Evolutionary conservation across 257 asterid genomes (phyloP).

Genomic region (Solanum pinnatisectum): DNA sequence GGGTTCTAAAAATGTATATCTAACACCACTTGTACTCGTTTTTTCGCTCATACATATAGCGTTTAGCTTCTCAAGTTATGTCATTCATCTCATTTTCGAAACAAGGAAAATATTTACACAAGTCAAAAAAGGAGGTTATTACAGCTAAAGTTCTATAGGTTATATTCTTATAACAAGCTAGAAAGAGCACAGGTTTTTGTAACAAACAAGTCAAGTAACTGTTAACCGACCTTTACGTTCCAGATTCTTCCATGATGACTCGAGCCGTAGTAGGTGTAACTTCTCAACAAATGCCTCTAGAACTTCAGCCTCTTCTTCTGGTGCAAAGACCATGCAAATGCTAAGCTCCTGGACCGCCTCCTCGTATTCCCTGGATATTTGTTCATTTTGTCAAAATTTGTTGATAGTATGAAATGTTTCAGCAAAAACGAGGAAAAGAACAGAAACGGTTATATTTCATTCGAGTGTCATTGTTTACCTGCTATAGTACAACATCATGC

Average conservation of each 20-base stretch:
- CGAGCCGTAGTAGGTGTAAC: constrained; percentile 59
- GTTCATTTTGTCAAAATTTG: not conserved
- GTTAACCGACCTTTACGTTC: constrained; percentile 43
- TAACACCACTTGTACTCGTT: not conserved
- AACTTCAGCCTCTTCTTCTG: constrained; percentile 76
- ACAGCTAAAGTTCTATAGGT: not conserved
- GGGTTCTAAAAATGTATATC: not conserved
- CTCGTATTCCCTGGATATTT: constrained; percentile 57
- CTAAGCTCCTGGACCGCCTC: constrained; percentile 91
- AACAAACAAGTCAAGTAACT: constrained; percentile 26
- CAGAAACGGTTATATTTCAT: not conserved
- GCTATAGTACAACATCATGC: constrained; percentile 85
- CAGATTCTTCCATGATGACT: constrained; percentile 55
- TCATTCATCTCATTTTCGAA: not conserved
- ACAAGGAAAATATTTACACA: not conserved
- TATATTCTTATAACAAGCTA: not conserved
- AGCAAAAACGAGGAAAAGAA: not conserved
- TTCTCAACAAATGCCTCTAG: constrained; percentile 78
- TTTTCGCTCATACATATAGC: not conserved
- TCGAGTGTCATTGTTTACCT: constrained; percentile 25
- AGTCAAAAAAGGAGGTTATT: not conserved
- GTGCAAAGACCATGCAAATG: constrained; percentile 95
- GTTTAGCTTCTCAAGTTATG: not conserved
- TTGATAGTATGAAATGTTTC: not conserved
- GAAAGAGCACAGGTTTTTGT: not conserved